Conservation (phyloP, 257 asterid species). For the Solanum phureja region DNA sequence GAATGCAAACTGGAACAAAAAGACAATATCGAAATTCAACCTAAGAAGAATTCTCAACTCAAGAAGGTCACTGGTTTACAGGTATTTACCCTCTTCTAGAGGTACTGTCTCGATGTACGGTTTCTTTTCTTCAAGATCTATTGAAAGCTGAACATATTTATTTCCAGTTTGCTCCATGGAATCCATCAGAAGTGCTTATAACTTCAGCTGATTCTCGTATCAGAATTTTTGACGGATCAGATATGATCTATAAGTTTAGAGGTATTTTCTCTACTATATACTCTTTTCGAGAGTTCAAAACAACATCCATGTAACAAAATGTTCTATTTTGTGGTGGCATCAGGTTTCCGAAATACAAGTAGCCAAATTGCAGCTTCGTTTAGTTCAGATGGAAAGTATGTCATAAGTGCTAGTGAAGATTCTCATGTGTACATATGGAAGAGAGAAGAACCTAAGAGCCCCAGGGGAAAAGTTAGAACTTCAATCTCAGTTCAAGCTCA, state of each 20-base stretch:
- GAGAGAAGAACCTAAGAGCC: constrained; percentile 35
- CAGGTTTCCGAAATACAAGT: constrained; percentile 77
- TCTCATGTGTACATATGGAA: constrained; percentile 77
- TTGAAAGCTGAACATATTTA: background rate
- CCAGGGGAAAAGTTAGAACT: constrained; percentile 29
- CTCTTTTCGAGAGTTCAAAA: background rate
- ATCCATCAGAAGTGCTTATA: constrained; percentile 56
- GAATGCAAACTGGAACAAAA: constrained; percentile 34
- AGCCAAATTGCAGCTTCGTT: constrained; percentile 85
- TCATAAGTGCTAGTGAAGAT: constrained; percentile 87
- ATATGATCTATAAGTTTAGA: constrained; percentile 52
- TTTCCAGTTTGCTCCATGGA: constrained; percentile 61
- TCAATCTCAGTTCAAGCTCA: constrained; percentile 29
- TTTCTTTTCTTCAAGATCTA: background rate
- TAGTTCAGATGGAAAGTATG: constrained; percentile 60
- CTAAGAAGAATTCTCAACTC: constrained; percentile 29
- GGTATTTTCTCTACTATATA: constrained; percentile 18
- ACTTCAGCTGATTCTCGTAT: constrained; percentile 83
- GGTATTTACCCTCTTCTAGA: constrained; percentile 27
- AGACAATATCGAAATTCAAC: constrained; percentile 19
- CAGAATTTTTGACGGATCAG: constrained; percentile 56
- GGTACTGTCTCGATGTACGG: background rate
- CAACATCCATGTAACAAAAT: background rate
- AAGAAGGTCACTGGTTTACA: constrained; percentile 75
- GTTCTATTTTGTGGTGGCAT: background rate